phyloP scores from a whole-genome alignment of 176 grass and related monocot species.

The Rhynchospora breviuscula region DNA sequence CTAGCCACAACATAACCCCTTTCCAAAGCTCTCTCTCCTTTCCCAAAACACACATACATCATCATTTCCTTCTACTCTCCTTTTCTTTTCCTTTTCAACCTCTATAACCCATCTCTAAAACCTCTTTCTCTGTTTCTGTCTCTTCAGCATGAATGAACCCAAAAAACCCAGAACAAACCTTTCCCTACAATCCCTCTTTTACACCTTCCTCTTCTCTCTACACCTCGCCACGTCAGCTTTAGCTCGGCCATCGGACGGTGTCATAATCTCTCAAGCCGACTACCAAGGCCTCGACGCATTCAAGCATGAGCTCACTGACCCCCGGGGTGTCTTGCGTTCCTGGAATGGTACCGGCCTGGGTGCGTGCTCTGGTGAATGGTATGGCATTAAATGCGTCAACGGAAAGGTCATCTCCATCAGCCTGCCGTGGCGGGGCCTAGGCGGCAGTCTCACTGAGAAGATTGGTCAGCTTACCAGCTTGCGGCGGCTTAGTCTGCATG shows the following conservation, averaged over 20 bases:
- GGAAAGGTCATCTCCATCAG: slow-evolving; percentile 60
- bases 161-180: background rate
- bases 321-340: slow-evolving; percentile 33
- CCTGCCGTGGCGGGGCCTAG: slow-evolving; percentile 53
- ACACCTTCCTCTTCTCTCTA: slow-evolving; percentile 2
- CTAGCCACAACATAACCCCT: background rate
- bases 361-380: slow-evolving; percentile 58
- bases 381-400: slow-evolving; percentile 56
- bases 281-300: slow-evolving; percentile 63
- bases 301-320: slow-evolving; percentile 49
- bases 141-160: background rate
- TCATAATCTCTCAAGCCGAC: slow-evolving; percentile 52
- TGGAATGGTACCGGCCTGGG: slow-evolving; percentile 73
- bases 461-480: slow-evolving; percentile 45
- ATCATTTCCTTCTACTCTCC: background rate
- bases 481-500: slow-evolving; percentile 55
- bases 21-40: background rate
- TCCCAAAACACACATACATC: background rate
- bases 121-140: background rate
- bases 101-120: background rate
- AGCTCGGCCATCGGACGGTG: slow-evolving; percentile 34
- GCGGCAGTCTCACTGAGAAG: slow-evolving; percentile 39
- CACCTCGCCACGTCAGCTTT: background rate
- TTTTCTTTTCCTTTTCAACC: background rate
- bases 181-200: background rate